Percentiles rank a stretch among this genome's conserved stretches.
These are phyloP conservation scores for Colletotrichum simmondsii DNA, from an alignment of 2,329 filamentous ascomycete genomes.

Conservation along the genomic window DNA sequence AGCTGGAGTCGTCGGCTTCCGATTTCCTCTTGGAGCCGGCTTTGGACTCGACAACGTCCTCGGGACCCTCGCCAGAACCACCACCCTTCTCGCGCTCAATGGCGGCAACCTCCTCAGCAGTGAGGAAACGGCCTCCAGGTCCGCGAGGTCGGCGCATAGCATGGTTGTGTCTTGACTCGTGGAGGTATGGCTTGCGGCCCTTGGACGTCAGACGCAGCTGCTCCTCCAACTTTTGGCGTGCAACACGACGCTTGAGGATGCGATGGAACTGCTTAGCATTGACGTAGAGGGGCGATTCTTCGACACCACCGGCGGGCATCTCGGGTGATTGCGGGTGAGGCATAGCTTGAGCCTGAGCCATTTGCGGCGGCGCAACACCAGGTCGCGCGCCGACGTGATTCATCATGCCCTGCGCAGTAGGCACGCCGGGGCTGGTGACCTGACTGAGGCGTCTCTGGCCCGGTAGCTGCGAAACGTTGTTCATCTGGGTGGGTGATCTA, in stretches of 20 bases:
- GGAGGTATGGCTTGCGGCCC: constrained; percentile 94
- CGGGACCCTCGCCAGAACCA: constrained; percentile 41
- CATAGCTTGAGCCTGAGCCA: constrained; percentile 72
- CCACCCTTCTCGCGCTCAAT: constrained; percentile 76
- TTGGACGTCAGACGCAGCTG: constrained; percentile 92
- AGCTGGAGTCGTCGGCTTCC: constrained; percentile 56
- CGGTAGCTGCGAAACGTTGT: constrained; percentile 68
- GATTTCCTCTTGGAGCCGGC: constrained; percentile 71
- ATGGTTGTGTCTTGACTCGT: constrained; percentile 97
- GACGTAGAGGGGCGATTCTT: constrained; percentile 96
- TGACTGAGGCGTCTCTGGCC: constrained; percentile 78
- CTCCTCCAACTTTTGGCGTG: constrained; percentile 93
- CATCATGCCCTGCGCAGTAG: constrained; percentile 80
- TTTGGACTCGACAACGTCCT: constrained; percentile 38
- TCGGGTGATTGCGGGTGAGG: constrained; percentile 82
- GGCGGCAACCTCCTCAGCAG: constrained; percentile 92
- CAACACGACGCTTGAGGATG: constrained; percentile 93
- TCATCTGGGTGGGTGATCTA: constrained; percentile 80
- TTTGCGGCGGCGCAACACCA: constrained; percentile 66
- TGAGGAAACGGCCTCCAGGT: constrained; percentile 94
- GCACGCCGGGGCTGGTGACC: constrained; percentile 79
- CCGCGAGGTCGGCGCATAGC: constrained; percentile 96
- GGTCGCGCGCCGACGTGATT: constrained; percentile 69
- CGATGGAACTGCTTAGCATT: constrained; percentile 99
- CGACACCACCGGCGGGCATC: constrained; percentile 75